Evolutionary conservation across 2,329 filamentous ascomycete species (phyloP), one percentile per base, ranked within the genome.

Genomic region (Paracorniculantispora psalliotae): DNA sequence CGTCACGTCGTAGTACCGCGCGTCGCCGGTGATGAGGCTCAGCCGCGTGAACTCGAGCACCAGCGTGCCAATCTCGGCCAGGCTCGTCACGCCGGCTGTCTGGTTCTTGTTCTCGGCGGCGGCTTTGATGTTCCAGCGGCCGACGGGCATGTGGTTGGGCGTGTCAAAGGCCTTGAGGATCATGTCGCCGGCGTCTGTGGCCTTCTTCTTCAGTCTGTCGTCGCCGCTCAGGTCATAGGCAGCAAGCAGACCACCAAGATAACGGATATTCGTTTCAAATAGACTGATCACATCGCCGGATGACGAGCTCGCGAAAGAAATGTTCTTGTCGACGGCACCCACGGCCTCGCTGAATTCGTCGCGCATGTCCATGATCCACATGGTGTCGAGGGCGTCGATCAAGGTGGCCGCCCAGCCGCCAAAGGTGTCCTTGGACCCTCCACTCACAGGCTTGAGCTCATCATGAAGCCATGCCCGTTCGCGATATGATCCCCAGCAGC

Each of bases 1-100:
- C 57, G 91, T 80, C 5, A 88, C 89, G 68, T 92, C 89, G 69
- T 86, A 90, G 73, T 89, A 92, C 67, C 86, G 90, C 41, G 81
- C 72, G 61, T 91, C 79, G 41, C 82, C 82, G 0, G 89, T 90
- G 48, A 91, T 73, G 68, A 91, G 86, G 17, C 85, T 84, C 49
- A 92, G 76, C 10, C 88, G 78, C 4, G 86, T 89, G 67, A 92
- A 89, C 67, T 92, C 89, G 64, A 92, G 70, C 4, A 82, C 83
- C 57, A 91, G 74, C 7, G 86, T 89, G 15, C 86, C 86, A 67
- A 90, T 68, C 73, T 86, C 79, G 62, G 81, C 84, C 65, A 88
- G 74, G 65, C 88, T 72, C 57, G 71, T 26, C 23, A 30, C 26
- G 12, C 49, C 26, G 7, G 54, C 62, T 1, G 41, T 47, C 47